Conservation (phyloP, 768 basidiomycete species). For the Russula foetens region DNA sequence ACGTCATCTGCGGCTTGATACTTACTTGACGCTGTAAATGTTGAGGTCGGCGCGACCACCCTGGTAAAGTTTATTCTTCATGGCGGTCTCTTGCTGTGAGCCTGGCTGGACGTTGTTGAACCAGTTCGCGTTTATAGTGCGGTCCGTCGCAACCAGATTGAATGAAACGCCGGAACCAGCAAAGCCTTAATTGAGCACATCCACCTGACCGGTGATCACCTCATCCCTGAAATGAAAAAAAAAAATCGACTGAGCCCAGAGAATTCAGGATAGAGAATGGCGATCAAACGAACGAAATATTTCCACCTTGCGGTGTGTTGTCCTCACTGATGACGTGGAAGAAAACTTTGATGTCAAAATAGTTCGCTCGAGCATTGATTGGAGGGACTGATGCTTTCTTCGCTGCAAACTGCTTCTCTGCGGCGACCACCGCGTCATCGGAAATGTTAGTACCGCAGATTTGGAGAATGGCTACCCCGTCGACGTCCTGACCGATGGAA, state of each 20-base stretch:
- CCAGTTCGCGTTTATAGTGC: too few species aligned
- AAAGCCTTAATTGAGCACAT: too few species aligned
- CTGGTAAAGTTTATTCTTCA: not conserved
- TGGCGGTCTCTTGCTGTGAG: not conserved
- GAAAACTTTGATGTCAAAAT: conserved; percentile 31
- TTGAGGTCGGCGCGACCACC: not conserved
- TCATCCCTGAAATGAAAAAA: too few species aligned
- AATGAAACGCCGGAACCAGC: too few species aligned
- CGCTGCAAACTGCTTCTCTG: conserved; percentile 36
- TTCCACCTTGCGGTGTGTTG: conserved; percentile 28
- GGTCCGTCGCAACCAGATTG: too few species aligned
- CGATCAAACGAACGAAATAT: not conserved
- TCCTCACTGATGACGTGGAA: conserved; percentile 40
- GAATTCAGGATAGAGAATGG: not conserved
- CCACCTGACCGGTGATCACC: too few species aligned
- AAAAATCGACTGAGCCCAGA: not conserved
- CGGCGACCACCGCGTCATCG: conserved; percentile 26
- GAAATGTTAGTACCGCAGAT: not conserved
- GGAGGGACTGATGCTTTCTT: conserved; percentile 29
- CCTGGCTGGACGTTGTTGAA: not conserved
- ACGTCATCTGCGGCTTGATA: not conserved
- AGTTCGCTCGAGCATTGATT: not conserved
- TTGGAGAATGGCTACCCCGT: not conserved
- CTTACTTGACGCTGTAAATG: not conserved
- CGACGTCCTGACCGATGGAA: too few species aligned